A percentile compares a stretch with the other conserved stretches of the same genome.
These are phyloP conservation scores for Trebouxia gelatinosa DNA, from an alignment of 163 green algal genomes.

Conservation along the genomic window DNA sequence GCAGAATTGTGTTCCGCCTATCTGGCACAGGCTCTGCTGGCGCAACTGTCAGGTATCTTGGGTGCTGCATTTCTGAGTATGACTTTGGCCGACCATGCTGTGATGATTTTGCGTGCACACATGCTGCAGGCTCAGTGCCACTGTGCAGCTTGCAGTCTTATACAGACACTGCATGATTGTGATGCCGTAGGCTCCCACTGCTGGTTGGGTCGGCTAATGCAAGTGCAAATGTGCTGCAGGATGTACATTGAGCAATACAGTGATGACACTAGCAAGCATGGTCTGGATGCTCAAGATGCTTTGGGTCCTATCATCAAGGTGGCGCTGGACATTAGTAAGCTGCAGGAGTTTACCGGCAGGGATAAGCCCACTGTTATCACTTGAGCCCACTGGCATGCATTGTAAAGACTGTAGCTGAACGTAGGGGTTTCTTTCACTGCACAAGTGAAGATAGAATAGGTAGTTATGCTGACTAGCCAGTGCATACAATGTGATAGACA, in stretches of 20 bases:
- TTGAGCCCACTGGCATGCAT: slow-evolving; percentile 38
- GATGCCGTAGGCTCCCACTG: too few relatives aligned
- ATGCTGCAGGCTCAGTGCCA: too few relatives aligned
- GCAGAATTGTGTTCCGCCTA: slow-evolving; percentile 96
- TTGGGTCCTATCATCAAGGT: slow-evolving; percentile 78
- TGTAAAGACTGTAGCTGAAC: neutral
- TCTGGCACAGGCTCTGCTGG: slow-evolving; percentile 82
- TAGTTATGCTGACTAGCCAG: too few relatives aligned
- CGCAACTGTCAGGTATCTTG: slow-evolving; percentile 92
- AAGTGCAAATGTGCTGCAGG: slow-evolving; percentile 30
- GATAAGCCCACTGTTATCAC: slow-evolving; percentile 98
- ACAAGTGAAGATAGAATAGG: too few relatives aligned
- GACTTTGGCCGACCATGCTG: too few relatives aligned
- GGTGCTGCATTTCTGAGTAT: too few relatives aligned
- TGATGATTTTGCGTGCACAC: too few relatives aligned
- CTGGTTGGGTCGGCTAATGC: too few relatives aligned
- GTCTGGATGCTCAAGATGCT: slow-evolving; percentile 79
- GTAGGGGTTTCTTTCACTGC: too few relatives aligned
- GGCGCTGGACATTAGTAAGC: slow-evolving; percentile 64
- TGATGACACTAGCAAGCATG: slow-evolving; percentile 76
- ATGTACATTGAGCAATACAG: slow-evolving; percentile 99
- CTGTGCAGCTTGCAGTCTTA: too few relatives aligned
- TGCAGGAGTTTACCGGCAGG: slow-evolving; percentile 90
- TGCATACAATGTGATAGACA: too few relatives aligned
- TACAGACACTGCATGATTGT: too few relatives aligned